Base-by-base conservation (phyloP, 257 asterid genomes). In the Hygrophila difformis region DNA sequence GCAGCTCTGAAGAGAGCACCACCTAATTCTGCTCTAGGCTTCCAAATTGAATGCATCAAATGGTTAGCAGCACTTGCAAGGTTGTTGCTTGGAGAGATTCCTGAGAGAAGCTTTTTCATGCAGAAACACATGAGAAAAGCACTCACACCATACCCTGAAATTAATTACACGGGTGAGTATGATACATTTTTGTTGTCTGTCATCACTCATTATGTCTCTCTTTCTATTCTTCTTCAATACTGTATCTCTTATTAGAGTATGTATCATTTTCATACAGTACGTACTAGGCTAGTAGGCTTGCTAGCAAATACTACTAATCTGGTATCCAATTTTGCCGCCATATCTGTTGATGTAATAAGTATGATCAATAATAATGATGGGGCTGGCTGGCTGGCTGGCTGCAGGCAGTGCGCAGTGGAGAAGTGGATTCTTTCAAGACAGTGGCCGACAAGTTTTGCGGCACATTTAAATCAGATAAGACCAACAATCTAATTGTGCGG, bases 101-200 rank as follows among this genome's bases (percentile, higher is more conserved):
- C 93, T n/a, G 85, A 84, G 63, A 74, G 93, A 65, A 80, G 83
- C 39, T 69, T 77, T 49, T 84, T 80, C 54, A 70, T 81, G 87
- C 94, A 84, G 75, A 80, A 75, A 61, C 84, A 83, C 44, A 80
- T 80, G 93, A 85, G 74, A 38, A 84, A 72, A 47, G 75, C 94
- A 18, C 64, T 84, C 56, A 64, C 88, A 62, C 93, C 94, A 34
- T 84, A 84, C 72, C 80, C 74, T 38, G 94, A 80, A 76, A 87
- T n/a, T n/a, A n/a, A n/a, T 84, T 41, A 80, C 94, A 31, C 77
- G 80, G 58, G 94, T 82, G 68, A 71, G 94, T 62, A 14, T 6
- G 14, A 22, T 17, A 19, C 46, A 28, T 13, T 9, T 58, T 10
- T 37, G 29, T 14, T 4, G 16, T 13, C 18, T 23, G 24, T 43